Evolutionary conservation across 148 eudicot species (phyloP).

Genomic region (Dysphania ambrosioides): DNA sequence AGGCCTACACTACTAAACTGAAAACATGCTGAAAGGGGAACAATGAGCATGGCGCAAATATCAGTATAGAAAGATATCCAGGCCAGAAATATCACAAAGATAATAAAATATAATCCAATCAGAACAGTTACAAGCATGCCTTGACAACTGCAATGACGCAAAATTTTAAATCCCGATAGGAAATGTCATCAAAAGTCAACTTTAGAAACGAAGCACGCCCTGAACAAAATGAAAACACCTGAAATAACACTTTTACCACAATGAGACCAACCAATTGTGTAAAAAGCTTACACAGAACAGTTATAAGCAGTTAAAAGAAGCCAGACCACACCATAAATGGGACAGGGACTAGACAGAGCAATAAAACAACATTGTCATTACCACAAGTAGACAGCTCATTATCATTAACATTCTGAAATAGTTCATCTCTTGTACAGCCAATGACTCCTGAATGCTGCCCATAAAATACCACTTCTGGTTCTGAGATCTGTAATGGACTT

Average conservation of each 20-base stretch:
- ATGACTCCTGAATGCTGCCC: constrained; percentile 85
- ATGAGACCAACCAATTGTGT: no score
- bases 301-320: no score
- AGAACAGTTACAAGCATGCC: neutral
- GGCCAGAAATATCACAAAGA: no score
- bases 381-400: constrained; percentile 50
- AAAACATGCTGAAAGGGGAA: neutral
- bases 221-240: neutral
- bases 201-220: neutral
- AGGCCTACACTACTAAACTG: neutral
- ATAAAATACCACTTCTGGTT: constrained; percentile 81
- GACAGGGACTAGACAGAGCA: neutral
- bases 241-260: neutral
- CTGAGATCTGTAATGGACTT: constrained; percentile 31
- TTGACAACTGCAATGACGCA: neutral
- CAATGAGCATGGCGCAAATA: neutral
- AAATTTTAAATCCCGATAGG: neutral
- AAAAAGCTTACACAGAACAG: neutral
- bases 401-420: constrained; percentile 33
- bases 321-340: neutral
- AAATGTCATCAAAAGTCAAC: neutral
- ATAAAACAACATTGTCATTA: constrained; percentile 68
- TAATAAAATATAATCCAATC: neutral
- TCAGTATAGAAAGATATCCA: no score
- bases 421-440: constrained; percentile 54